Percentiles rank a stretch among this genome's conserved stretches.
phyloP scores from a whole-genome alignment of 495 filamentous ascomycete genomes.

The Aspergillus coremiiformis region DNA sequence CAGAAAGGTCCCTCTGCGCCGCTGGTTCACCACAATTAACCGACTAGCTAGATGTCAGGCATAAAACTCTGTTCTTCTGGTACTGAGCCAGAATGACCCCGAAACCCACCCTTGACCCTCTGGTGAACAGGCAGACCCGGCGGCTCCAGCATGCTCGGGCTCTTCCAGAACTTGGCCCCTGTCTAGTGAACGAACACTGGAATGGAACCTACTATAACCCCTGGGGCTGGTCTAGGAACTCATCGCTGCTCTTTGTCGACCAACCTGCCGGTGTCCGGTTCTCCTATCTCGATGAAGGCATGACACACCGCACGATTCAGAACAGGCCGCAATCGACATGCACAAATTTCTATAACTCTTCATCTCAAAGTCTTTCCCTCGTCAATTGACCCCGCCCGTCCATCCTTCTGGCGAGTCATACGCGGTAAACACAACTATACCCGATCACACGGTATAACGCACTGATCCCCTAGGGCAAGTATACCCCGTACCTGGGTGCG shows the following conservation, averaged over 20 bases:
- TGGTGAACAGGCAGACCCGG: conserved; percentile 53
- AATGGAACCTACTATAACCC: conserved; percentile 38
- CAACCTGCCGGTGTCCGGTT: conserved; percentile 40
- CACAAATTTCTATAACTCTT: conserved; percentile 37
- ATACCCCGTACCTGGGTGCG: conserved; percentile 29
- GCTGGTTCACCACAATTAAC: conserved; percentile 33
- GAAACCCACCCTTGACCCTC: conserved; percentile 44
- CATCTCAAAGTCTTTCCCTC: conserved; percentile 32
- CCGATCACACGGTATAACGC: neutral
- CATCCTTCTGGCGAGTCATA: conserved; percentile 31
- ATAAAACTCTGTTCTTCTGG: conserved; percentile 52
- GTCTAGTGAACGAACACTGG: conserved; percentile 32
- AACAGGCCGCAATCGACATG: conserved; percentile 30
- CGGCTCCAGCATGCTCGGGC: conserved; percentile 30
- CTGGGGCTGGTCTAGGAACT: conserved; percentile 39
- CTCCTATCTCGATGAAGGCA: conserved; percentile 34
- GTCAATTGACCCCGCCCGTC: conserved; percentile 18
- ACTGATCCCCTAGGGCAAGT: conserved; percentile 27
- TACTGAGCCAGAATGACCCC: conserved; percentile 49
- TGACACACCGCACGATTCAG: conserved; percentile 22
- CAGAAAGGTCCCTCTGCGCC: conserved; percentile 35
- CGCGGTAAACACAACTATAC: conserved; percentile 21
- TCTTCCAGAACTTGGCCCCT: conserved; percentile 37
- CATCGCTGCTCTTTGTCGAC: conserved; percentile 41
- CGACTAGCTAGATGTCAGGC: conserved; percentile 31